These are phyloP conservation scores for Bonia amplexicaulis DNA, from an alignment of 176 grass and related monocot species.

Conservation along the genomic window DNA sequence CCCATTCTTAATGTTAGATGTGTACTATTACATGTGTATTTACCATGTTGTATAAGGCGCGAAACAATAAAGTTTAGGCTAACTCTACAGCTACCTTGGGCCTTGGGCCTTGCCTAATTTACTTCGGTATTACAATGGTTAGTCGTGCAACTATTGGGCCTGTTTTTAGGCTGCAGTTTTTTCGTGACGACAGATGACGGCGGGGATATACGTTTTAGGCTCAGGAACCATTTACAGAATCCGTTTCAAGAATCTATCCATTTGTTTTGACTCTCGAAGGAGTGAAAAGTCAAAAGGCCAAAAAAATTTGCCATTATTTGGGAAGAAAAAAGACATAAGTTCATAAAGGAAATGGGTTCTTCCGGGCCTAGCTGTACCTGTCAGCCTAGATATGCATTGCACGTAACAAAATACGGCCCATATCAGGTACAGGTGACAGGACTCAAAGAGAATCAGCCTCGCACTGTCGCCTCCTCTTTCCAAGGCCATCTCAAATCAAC, in stretches of 20 bases:
- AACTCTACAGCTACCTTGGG: not conserved
- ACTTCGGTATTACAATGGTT: too few species aligned
- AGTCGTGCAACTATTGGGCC: too few species aligned
- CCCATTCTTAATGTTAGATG: not conserved
- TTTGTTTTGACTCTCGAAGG: too few species aligned
- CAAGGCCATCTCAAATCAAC: not conserved
- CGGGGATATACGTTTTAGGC: too few species aligned
- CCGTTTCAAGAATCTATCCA: too few species aligned
- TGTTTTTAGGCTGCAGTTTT: too few species aligned
- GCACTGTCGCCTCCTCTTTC: not conserved
- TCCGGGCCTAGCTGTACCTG: not conserved
- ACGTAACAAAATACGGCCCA: not conserved
- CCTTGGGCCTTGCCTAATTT: not conserved
- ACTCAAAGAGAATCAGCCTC: not conserved
- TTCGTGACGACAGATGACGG: too few species aligned
- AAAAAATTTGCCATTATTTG: not conserved
- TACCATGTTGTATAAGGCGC: too few species aligned
- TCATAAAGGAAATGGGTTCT: not conserved
- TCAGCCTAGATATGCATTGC: conserved; percentile 1
- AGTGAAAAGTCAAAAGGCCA: too few species aligned
- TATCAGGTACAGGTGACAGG: not conserved
- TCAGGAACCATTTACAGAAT: too few species aligned
- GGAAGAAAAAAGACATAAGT: not conserved
- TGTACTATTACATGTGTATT: too few species aligned
- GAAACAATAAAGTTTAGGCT: not conserved